These are phyloP conservation scores for Nicotiana obtusifolia DNA, from an alignment of 257 asterid genomes.

Conservation along the genomic window DNA sequence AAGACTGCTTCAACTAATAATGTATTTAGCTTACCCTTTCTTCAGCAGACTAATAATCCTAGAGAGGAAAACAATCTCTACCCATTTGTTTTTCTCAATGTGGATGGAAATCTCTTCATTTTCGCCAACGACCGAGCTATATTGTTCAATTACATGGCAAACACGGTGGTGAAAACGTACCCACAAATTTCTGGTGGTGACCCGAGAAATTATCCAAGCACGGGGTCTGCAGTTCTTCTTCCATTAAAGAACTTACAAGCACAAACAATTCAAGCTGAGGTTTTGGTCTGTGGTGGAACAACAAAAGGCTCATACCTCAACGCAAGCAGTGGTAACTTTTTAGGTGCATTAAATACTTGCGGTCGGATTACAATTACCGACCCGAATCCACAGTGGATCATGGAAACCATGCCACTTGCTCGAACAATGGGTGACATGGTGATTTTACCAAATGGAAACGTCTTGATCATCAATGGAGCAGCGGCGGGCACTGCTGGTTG, in stretches of 20 bases:
- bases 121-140: constrained; percentile 39
- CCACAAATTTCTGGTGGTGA: constrained; percentile 34
- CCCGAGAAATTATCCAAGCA: constrained; percentile 40
- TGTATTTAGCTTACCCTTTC: constrained; percentile 20
- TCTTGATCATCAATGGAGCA: constrained; percentile 40
- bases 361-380: constrained; percentile 33
- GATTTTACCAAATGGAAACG: constrained; percentile 31
- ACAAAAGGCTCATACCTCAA: constrained; percentile 25
- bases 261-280: constrained; percentile 14
- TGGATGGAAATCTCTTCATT: constrained; percentile 44
- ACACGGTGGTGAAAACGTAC: constrained; percentile 22
- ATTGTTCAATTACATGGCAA: constrained; percentile 21
- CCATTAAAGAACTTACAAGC: constrained; percentile 27
- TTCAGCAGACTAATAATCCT: constrained; percentile 29
- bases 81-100: constrained; percentile 36
- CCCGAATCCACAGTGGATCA: constrained; percentile 36
- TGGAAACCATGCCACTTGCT: constrained; percentile 45
- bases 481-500: constrained; percentile 33
- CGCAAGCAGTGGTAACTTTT: constrained; percentile 11
- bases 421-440: constrained; percentile 51
- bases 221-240: constrained; percentile 41
- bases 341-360: constrained; percentile 34
- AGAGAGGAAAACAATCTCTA: constrained; percentile 32
- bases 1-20: not conserved
- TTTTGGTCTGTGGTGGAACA: constrained; percentile 48